Evolutionary conservation across 257 asterid genomes (phyloP).

Genomic region (Nicotiana attenuata): DNA sequence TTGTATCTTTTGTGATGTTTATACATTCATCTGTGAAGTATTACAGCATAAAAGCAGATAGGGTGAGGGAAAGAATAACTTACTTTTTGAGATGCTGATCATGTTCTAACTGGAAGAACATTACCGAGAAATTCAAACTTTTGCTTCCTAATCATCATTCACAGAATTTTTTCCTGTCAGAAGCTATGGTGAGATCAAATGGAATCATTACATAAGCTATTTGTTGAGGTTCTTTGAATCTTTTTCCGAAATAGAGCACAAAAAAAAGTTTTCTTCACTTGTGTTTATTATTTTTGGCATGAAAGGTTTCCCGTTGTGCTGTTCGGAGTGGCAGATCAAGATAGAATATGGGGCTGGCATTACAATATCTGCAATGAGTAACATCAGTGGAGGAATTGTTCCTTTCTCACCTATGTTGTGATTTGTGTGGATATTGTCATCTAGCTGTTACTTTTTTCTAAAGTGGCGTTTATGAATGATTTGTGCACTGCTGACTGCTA

Average conservation of each 20-base stretch:
- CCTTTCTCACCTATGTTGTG: constrained; percentile 18
- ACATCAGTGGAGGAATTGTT: constrained; percentile 25
- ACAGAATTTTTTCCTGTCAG: not conserved
- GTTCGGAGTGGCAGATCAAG: constrained; percentile 34
- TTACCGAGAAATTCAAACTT: not conserved
- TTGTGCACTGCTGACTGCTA: no score
- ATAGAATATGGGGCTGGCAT: constrained; percentile 33
- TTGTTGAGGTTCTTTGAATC: not conserved
- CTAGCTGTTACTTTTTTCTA: no score
- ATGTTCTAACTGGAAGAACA: not conserved
- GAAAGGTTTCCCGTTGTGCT: constrained; percentile 37
- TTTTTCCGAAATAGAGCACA: not conserved
- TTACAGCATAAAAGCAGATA: not conserved
- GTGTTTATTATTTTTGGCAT: constrained; percentile 24
- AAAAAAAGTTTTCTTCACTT: constrained; percentile 1
- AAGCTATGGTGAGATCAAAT: not conserved
- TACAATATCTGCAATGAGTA: constrained; percentile 37
- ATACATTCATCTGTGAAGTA: not conserved
- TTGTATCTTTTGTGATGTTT: not conserved
- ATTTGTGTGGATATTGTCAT: not conserved
- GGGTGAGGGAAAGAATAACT: not conserved
- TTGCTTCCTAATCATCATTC: not conserved
- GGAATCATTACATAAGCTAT: not conserved
- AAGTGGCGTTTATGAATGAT: no score
- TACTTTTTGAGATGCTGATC: not conserved